Evolutionary conservation across 805 yeast genomes (phyloP), one percentile per base, ranked within the genome.

Genomic region (Wilhelminamyces savonicus): DNA sequence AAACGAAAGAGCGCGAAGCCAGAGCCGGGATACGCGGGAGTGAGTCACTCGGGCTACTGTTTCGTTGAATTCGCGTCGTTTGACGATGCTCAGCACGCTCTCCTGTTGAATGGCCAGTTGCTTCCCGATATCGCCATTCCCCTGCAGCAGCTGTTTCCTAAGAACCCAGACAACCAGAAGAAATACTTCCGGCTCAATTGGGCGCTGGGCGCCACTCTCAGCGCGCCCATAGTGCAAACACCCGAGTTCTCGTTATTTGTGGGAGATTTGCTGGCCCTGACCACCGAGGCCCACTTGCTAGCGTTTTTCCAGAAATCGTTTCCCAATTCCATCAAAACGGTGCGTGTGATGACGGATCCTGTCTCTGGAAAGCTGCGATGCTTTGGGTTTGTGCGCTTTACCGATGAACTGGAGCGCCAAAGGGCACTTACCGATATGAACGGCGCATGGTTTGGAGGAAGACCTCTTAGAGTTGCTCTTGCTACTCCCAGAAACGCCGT

Each of bases 281-380:
- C 87, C 4, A 82, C 90, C 0, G 92, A 82, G 50, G 88, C 88
- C 5, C 88, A 82, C 51, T 55, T 82, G 34, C 56, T 82, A 28
- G 76, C 84, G 15, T 62, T 82, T 29, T 82, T 82, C 52, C 90
- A 82, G 51, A 70, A 74, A 24, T 68, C 69, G 34, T 82, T 72
- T 56, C 66, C 69, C 6, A 61, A 62, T 29, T 72, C 84, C 7
- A 80, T 82, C 23, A 81, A 80, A 43, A 82, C 92, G 2, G 92
- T 82, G 5, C 62, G 92, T 36, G 90, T 82, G 8, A 82, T 82
- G 90, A 82, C 92, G 0, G 90, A 82, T 48, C 92, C 92, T 3
- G 71, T 82, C 5, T 71, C 82, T 10, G 88, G 88, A 0, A 71
- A 79, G 17, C 78, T 86, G 3, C 63, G 90, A 40, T 80, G 92